These are phyloP conservation scores for Cladosporium oxysporum DNA, from an alignment of 2,329 filamentous ascomycete genomes.

Conservation along the genomic window DNA sequence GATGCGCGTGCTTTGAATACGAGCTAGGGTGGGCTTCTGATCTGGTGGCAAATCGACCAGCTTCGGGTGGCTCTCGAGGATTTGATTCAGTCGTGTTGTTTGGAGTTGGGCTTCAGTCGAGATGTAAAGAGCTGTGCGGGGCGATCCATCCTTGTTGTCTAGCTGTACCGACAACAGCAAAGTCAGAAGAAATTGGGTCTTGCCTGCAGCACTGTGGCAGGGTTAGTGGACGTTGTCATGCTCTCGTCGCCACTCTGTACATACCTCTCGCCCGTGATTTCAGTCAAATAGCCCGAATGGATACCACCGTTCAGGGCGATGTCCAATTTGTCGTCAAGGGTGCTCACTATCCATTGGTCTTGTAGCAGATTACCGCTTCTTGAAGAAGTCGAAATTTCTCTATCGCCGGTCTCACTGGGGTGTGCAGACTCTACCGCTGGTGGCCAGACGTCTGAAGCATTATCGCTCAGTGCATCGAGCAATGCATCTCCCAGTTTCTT, in stretches of 20 bases:
- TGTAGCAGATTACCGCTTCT: conserved; percentile 42
- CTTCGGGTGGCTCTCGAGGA: conserved; percentile 67
- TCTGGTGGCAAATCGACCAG: conserved; percentile 50
- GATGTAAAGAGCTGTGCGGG: conserved; percentile 81
- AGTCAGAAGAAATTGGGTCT: conserved; percentile 88
- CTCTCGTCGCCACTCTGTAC: conserved; percentile 12
- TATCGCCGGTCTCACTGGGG: neutral
- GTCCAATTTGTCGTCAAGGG: conserved; percentile 75
- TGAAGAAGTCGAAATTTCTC: conserved; percentile 7
- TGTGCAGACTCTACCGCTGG: neutral
- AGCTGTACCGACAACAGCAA: conserved; percentile 85
- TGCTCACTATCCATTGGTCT: conserved; percentile 68
- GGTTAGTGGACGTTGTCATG: conserved; percentile 18
- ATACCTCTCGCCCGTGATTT: conserved; percentile 87
- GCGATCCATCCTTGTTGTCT: conserved; percentile 46
- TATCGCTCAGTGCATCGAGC: conserved; percentile 64
- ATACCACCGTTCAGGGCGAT: conserved; percentile 73
- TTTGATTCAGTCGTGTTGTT: conserved; percentile 77
- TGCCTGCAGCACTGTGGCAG: conserved; percentile 71
- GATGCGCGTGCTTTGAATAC: conserved; percentile 77
- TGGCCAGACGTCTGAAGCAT: neutral
- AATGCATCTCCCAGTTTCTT: conserved; percentile 71
- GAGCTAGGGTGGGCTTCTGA: conserved; percentile 66
- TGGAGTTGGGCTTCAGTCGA: conserved; percentile 87
- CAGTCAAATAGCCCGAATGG: conserved; percentile 77